Conservation (phyloP, 176 grass and related monocot genomes). For the Areca catechu region DNA sequence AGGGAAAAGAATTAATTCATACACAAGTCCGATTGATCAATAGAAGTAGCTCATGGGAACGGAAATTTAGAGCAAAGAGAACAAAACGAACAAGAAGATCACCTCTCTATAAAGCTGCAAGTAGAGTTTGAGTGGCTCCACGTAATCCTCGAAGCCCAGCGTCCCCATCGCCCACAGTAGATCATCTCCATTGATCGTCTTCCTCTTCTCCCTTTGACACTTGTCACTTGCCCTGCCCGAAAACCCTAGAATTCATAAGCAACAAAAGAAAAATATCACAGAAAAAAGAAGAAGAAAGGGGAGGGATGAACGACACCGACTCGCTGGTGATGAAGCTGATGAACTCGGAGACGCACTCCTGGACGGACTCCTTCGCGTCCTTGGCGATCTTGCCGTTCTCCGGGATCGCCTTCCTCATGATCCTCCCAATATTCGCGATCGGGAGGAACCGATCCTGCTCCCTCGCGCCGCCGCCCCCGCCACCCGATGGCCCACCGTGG, state of each 20-base stretch:
- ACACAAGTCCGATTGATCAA: background rate
- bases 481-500: background rate
- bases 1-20: too few relatives aligned
- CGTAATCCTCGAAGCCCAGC: constrained; percentile 8
- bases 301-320: too few relatives aligned
- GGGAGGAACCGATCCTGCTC: constrained; percentile 3
- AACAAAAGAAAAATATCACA: too few relatives aligned
- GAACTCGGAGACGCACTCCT: constrained; percentile 4
- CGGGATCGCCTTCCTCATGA: background rate
- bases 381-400: background rate
- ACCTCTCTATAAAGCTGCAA: constrained; percentile 7
- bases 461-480: background rate
- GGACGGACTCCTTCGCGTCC: constrained; percentile 2
- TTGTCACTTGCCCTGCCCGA: constrained; percentile 3
- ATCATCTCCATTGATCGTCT: constrained; percentile 7
- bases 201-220: constrained; percentile 11
- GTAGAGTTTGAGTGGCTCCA: constrained; percentile 2
- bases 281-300: background rate
- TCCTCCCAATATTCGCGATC: background rate
- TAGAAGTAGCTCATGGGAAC: background rate
- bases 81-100: background rate
- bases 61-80: background rate
- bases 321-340: constrained; percentile 1
- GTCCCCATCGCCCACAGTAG: constrained; percentile 8
- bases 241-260: background rate